Evolutionary conservation across 176 grass and related monocot genomes (phyloP), one percentile per base, ranked within the genome.

Genomic region (Triticum turgidum): DNA sequence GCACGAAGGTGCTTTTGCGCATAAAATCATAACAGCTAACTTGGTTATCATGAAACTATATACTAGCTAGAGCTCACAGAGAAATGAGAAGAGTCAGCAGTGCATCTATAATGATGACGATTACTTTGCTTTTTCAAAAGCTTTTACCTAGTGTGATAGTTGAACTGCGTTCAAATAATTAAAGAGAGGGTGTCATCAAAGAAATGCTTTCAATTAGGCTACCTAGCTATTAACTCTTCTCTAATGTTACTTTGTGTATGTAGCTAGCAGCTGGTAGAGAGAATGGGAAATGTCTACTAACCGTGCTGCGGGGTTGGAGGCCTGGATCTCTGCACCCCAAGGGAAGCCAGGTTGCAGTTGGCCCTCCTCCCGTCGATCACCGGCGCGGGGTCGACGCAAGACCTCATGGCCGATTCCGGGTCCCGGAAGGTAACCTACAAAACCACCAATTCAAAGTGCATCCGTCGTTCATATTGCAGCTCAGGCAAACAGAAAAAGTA

Each of bases 291-390:
- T 90, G 41, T 91, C 65, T 82, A 65, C 70, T 82, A 66, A 94
- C 92, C 94, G 75, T 96, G 92, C 58, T 91, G 94, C 12, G 94
- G 97, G 75, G 94, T 93, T 34, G 87, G 88, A 78, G 90, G 90
- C 65, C 86, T 89, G 87, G 97, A 97, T 93, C 94, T 94, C 85
- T 97, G 94, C 85, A 94, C 94, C 54, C 97, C 97, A 44, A 97
- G 89, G 41, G 94, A 99, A 81, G 97, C 97, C 61, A 99, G 90
- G 86, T 99, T 99, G 82, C 97, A 99, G 82, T 99, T 99, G 61
- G 97, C 90, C 67, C 97, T 96, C 86, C 97, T 86, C 32, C 97
- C 94, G 11, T 99, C 97, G 17, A 99, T 99, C 84, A 99, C 97
- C 7, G 97, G 97, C 14, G 97, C 87, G 0, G 97, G 97, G 89